These are phyloP conservation scores for Solanum sitiens DNA, from an alignment of 257 asterid species.

Conservation along the genomic window DNA sequence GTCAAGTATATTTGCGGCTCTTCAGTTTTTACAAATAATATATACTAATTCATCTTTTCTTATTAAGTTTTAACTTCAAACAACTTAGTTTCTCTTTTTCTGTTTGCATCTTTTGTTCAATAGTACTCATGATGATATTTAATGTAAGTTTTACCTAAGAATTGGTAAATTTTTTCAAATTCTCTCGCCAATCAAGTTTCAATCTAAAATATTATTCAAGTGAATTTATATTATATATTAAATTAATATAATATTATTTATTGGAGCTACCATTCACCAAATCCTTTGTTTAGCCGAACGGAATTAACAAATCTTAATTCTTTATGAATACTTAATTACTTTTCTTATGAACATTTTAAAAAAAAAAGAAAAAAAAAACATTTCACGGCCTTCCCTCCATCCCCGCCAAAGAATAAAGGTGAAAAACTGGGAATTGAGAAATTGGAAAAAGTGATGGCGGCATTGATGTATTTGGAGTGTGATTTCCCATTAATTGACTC, in stretches of 20 bases:
- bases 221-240: too few species aligned
- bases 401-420: background rate
- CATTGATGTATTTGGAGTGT: slow-evolving; percentile 43
- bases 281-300: too few species aligned
- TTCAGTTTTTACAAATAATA: background rate
- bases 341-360: background rate
- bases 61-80: background rate
- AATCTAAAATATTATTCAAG: too few species aligned
- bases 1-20: background rate
- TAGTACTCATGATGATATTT: background rate
- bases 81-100: background rate
- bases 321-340: background rate
- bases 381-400: background rate
- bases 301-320: too few species aligned
- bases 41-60: background rate
- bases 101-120: background rate
- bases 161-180: too few species aligned
- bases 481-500: slow-evolving; percentile 54
- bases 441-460: slow-evolving; percentile 30
- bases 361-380: background rate
- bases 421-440: background rate
- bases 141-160: too few species aligned
- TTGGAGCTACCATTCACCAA: too few species aligned
- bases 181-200: too few species aligned
- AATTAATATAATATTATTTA: too few species aligned